Conservation (phyloP, 768 basidiomycete species). For the Lactarius deliciosus region DNA sequence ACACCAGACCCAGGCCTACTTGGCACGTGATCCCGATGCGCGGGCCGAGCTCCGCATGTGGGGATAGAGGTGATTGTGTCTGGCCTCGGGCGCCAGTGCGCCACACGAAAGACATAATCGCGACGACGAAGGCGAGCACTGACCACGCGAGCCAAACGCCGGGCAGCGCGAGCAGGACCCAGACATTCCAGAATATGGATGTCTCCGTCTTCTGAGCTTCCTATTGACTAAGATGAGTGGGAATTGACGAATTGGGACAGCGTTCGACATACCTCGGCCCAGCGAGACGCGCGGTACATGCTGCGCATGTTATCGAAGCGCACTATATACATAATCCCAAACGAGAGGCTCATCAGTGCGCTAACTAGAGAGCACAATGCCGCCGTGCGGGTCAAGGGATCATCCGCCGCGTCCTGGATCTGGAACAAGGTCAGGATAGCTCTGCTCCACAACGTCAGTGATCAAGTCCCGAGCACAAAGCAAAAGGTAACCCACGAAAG, state of each 20-base stretch:
- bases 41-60: constrained; percentile 46
- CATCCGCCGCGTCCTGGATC: constrained; percentile 46
- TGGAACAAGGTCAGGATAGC: constrained; percentile 74
- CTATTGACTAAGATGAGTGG: constrained; percentile 35
- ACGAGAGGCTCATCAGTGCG: constrained; percentile 68
- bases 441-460: constrained; percentile 37
- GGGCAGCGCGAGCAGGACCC: constrained; percentile 67
- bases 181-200: constrained; percentile 61
- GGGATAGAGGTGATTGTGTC: constrained; percentile 37
- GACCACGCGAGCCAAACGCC: constrained; percentile 75
- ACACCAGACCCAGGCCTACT: constrained; percentile 58
- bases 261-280: constrained; percentile 56
- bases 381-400: constrained; percentile 60
- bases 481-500: constrained; percentile 10
- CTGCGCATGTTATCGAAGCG: constrained; percentile 71
- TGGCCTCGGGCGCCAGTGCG: constrained; percentile 53
- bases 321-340: constrained; percentile 72
- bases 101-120: constrained; percentile 70
- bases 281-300: constrained; percentile 67
- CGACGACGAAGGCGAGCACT: constrained; percentile 60
- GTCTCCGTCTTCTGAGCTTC: constrained; percentile 56
- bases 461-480: neutral
- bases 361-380: constrained; percentile 65
- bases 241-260: neutral
- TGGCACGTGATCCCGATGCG: constrained; percentile 56